Conservation (phyloP, 2,329 filamentous ascomycete species). For the Leptographium radiaticola region DNA sequence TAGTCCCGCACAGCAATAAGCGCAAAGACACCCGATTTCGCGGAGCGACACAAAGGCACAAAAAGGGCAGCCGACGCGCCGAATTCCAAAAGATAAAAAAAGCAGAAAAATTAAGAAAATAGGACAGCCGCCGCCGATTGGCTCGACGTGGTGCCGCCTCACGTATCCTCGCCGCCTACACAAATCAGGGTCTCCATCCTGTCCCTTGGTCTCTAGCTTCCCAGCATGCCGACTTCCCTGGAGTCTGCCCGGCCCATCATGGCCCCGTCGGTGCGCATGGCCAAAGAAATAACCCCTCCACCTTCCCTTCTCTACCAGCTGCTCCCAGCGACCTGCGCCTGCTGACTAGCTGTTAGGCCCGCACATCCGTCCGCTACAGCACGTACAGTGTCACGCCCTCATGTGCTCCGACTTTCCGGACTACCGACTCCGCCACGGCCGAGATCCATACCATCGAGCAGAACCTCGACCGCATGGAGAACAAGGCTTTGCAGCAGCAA, state of each 20-base stretch:
- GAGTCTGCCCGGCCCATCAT: conserved; percentile 50
- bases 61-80: no score
- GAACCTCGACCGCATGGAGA: conserved; percentile 76
- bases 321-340: neutral
- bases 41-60: no score
- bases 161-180: neutral
- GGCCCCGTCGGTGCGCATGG: conserved; percentile 44
- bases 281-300: neutral
- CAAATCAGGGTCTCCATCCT: neutral
- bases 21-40: no score
- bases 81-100: no score
- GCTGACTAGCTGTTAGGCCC: conserved; percentile 23
- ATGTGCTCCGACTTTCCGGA: conserved; percentile 43
- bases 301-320: neutral
- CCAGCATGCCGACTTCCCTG: conserved; percentile 42
- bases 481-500: conserved; percentile 72
- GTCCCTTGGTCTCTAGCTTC: neutral
- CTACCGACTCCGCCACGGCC: conserved; percentile 40
- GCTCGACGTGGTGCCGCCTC: no score
- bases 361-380: conserved; percentile 44
- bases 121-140: no score
- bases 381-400: conserved; percentile 47
- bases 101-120: no score
- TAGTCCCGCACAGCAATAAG: no score
- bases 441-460: conserved; percentile 60